Evolutionary conservation across 768 basidiomycete species (phyloP), one percentile per base, ranked within the genome.

Genomic region (Filobasidium wieringae): DNA sequence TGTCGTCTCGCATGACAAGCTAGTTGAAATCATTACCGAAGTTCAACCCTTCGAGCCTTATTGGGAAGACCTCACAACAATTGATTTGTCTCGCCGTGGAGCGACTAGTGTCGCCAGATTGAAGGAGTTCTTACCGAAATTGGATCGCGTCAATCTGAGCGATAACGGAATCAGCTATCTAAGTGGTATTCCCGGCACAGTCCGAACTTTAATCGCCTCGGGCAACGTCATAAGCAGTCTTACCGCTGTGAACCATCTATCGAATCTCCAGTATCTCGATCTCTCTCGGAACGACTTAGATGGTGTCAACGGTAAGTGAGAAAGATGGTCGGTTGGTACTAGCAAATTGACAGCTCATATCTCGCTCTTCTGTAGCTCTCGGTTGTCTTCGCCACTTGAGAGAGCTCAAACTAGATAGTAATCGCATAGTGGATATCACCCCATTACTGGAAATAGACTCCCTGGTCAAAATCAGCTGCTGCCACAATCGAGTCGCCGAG

Each of bases 1-100:
- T 70, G 89, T 82, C 15, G 84, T 96, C 41, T 81, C 90, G n/a
- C 88, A 88, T 66, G 93, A 96, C 70, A 81, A 82, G 43, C 80
- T 99, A 5, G 85, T 97, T 1, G 82, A 87, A 71, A 83, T 88
- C 66, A 88, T 99, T 68, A 96, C 92, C 40, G 91, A 96, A 66
- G 82, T 91, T 12, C 85, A 91, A 68, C 90, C 92, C 19, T 95
- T 87, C 73, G 88, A 91, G 68, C 90, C 92, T 24, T 80, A 88
- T 69, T 99, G 95, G 95, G 92, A 96, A 66, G 78, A 80, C 37
- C 75, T 99, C 59, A 77, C 67, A 56, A 73, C 76, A 26, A 83
- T 99, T 64, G 84, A 96, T 69, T 76, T 99, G 55, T 82, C 81
- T 27, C 74, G 77, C 32, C 84, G 83, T 71, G 81, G 80, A 51